phyloP scores from a whole-genome alignment of 495 filamentous ascomycete species.

The Aspergillus sparsus region DNA sequence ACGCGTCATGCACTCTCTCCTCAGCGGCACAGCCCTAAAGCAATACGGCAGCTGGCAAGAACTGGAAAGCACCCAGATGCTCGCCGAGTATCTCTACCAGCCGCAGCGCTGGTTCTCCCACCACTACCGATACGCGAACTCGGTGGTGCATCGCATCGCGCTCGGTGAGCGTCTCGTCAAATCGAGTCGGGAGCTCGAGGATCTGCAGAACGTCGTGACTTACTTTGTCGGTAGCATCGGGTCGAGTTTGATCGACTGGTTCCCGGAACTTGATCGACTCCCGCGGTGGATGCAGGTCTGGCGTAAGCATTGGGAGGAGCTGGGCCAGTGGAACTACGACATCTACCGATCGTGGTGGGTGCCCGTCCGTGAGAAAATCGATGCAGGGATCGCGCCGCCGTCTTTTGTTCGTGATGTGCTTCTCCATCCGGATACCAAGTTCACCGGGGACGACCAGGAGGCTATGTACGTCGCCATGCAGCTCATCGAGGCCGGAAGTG shows the following conservation, averaged over 20 bases:
- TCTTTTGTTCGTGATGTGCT: slow-evolving; percentile 38
- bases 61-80: slow-evolving; percentile 40
- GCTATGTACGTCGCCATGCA: slow-evolving; percentile 47
- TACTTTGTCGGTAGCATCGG: slow-evolving; percentile 33
- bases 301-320: slow-evolving; percentile 37
- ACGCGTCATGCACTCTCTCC: slow-evolving; percentile 45
- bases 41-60: slow-evolving; percentile 43
- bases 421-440: slow-evolving; percentile 37
- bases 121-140: slow-evolving; percentile 46
- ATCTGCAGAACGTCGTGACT: slow-evolving; percentile 31
- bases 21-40: slow-evolving; percentile 36
- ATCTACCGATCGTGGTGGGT: slow-evolving; percentile 42
- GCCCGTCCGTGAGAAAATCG: slow-evolving; percentile 28
- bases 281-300: slow-evolving; percentile 43
- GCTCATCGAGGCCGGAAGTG: slow-evolving; percentile 47
- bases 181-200: slow-evolving; percentile 26
- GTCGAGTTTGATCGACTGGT: slow-evolving; percentile 39
- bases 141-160: slow-evolving; percentile 41
- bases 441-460: slow-evolving; percentile 40
- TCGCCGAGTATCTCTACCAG: slow-evolving; percentile 35
- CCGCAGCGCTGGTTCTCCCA: slow-evolving; percentile 41
- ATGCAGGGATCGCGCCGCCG: slow-evolving; percentile 28
- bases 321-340: slow-evolving; percentile 30
- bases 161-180: slow-evolving; percentile 29
- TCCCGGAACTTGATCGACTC: slow-evolving; percentile 36